phyloP scores from a whole-genome alignment of 441 rosid species.

The Omphalea diandra region DNA sequence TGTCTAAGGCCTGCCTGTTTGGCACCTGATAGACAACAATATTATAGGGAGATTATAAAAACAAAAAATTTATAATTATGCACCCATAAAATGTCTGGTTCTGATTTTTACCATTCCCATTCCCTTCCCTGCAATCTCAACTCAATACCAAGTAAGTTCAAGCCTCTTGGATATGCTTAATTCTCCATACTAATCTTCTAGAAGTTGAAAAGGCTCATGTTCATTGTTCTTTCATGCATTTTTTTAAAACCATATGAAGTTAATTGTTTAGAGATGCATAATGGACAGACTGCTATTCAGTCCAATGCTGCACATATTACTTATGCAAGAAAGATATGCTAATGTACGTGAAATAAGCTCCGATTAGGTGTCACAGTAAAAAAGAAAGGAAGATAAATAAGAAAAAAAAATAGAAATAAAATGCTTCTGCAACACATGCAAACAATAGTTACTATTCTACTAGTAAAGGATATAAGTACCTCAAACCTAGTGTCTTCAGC shows the following conservation, averaged over 20 bases:
- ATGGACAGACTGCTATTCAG: neutral
- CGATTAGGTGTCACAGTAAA: neutral
- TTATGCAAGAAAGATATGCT: too few species aligned
- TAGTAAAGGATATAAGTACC: conserved; percentile 39
- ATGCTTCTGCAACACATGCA: neutral
- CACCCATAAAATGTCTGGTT: neutral
- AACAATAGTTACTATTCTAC: neutral
- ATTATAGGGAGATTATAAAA: neutral
- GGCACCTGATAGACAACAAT: neutral
- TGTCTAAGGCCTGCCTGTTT: neutral
- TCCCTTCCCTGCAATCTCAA: neutral
- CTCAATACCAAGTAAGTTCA: neutral
- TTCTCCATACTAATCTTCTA: neutral
- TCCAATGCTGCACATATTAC: too few species aligned
- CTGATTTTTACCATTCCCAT: too few species aligned
- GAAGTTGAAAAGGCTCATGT: neutral
- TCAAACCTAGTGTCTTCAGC: conserved; percentile 68
- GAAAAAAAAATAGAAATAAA: neutral
- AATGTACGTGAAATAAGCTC: neutral
- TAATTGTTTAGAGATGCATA: neutral
- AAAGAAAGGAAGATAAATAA: neutral
- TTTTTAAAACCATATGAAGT: neutral
- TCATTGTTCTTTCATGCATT: neutral
- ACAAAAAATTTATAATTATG: neutral
- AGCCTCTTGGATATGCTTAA: neutral